Evolutionary conservation across 495 filamentous ascomycete species (phyloP), one percentile per base, ranked within the genome.

Genomic region (Hyaloscypha finlandica): DNA sequence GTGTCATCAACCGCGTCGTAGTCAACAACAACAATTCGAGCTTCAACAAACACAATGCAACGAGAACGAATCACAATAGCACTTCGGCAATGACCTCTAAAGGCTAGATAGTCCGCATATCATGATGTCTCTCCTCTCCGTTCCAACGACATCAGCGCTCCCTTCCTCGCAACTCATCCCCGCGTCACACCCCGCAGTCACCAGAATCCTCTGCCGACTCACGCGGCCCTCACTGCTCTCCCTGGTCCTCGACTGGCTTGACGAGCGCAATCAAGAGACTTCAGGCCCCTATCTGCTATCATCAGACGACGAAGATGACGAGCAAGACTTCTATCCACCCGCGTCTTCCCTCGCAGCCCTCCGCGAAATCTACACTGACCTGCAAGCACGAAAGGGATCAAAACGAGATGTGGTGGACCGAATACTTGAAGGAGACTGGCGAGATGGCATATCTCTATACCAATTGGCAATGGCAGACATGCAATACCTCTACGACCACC

Each of bases 381-480:
- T 85, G 62, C 80, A 81, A 61, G 61, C 71, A 8, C 78, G 85
- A 29, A 93, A 89, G 71, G 90, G 90, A 4, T 85, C 83, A 11
- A 91, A 89, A 69, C 81, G 87, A 56, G 92, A 96, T 73, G 84
- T 94, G 5, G 78, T 91, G 8, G 90, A 92, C 70, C 83, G 91
- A 33, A 89, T 96, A 48, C 70, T 90, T 0, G 89, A 93, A 65
- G 90, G 90, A 53, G 92, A 96, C 74, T 96, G 92, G 92, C 82
- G 91, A 25, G 83, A 87, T 59, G 92, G 92, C 1, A 78, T 96
- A 25, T 88, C 84, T 1, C 77, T 96, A 19, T 91, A 90, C 68
- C 90, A 93, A 73, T 80, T 94, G 4, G 92, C 90, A 57, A 93
- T 92, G 83, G 88, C 88, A 19, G 92, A 96, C 70, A 77, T 92